Evolutionary conservation across 2,329 filamentous ascomycete species (phyloP).

Genomic region (Pezicula rhizophila): DNA sequence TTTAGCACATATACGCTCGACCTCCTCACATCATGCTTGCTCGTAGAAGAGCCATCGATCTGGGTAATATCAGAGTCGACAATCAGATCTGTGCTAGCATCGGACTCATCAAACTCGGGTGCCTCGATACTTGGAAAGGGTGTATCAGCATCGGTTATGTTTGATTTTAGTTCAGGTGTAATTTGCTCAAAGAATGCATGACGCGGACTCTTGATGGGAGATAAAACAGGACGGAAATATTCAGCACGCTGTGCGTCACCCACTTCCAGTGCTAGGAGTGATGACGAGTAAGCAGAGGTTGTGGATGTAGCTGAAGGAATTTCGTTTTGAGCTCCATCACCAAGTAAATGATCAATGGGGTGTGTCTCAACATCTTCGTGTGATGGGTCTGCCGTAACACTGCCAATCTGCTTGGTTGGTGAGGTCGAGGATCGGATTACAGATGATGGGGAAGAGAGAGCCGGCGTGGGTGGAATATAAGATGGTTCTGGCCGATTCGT

Average conservation of each 20-base stretch:
- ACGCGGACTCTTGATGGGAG: slow-evolving; percentile 1
- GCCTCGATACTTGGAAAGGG: neutral
- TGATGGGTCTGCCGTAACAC: too few relatives aligned
- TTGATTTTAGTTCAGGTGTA: neutral
- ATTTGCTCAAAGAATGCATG: neutral
- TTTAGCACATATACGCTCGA: neutral
- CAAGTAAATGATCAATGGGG: too few relatives aligned
- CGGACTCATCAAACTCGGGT: neutral
- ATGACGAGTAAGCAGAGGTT: neutral
- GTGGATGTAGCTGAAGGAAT: too few relatives aligned
- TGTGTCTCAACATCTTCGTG: too few relatives aligned
- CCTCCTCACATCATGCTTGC: neutral
- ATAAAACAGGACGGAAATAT: slow-evolving; percentile 12
- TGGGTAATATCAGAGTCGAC: neutral
- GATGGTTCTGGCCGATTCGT: too few relatives aligned
- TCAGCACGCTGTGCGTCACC: slow-evolving; percentile 13
- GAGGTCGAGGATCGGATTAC: neutral
- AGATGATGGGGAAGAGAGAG: neutral
- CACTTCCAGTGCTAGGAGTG: slow-evolving; percentile 13
- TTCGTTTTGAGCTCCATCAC: too few relatives aligned
- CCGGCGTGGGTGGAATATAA: too few relatives aligned
- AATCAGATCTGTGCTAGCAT: neutral
- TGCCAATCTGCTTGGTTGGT: too few relatives aligned
- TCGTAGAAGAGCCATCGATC: neutral
- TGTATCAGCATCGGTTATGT: neutral